Percentiles rank a stretch among this genome's conserved stretches.
Evolutionary conservation across 257 asterid species (phyloP).

Genomic region (Solanum piurae): DNA sequence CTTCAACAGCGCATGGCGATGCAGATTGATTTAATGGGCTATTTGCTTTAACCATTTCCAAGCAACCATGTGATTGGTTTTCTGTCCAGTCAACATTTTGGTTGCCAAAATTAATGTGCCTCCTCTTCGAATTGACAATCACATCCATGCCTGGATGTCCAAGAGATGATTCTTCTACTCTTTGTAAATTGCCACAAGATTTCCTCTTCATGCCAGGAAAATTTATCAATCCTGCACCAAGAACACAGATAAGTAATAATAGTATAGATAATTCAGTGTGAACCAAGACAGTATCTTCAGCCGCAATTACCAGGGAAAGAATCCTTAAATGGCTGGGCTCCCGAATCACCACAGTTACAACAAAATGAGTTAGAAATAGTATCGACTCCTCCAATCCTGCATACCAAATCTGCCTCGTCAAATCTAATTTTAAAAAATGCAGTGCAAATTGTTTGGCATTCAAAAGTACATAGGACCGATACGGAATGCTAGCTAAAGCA

Average conservation of each 20-base stretch:
- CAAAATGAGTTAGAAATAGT: slow-evolving; percentile 29
- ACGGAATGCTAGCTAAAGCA: background rate
- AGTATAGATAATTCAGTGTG: background rate
- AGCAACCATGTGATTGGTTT: slow-evolving; percentile 17
- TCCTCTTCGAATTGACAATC: slow-evolving; percentile 27
- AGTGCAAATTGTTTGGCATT: background rate
- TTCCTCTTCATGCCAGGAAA: slow-evolving; percentile 76
- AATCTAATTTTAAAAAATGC: background rate
- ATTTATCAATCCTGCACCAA: slow-evolving; percentile 40
- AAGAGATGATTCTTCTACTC: slow-evolving; percentile 14
- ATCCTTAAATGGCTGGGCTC: slow-evolving; percentile 35
- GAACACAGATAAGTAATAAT: background rate
- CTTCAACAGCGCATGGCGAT: slow-evolving; percentile 60
- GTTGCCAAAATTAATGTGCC: slow-evolving; percentile 10
- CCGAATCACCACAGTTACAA: slow-evolving; percentile 51
- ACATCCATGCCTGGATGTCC: slow-evolving; percentile 9
- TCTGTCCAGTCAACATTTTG: slow-evolving; percentile 14
- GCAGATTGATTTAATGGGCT: slow-evolving; percentile 22
- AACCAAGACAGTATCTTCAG: background rate
- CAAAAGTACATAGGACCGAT: background rate
- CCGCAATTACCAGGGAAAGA: slow-evolving; percentile 18
- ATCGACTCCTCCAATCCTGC: slow-evolving; percentile 48
- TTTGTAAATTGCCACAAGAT: slow-evolving; percentile 20
- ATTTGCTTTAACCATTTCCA: slow-evolving; percentile 23
- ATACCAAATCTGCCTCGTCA: slow-evolving; percentile 1